Conservation (phyloP, 176 grass and related monocot species). For the Raddia distichophylla region DNA sequence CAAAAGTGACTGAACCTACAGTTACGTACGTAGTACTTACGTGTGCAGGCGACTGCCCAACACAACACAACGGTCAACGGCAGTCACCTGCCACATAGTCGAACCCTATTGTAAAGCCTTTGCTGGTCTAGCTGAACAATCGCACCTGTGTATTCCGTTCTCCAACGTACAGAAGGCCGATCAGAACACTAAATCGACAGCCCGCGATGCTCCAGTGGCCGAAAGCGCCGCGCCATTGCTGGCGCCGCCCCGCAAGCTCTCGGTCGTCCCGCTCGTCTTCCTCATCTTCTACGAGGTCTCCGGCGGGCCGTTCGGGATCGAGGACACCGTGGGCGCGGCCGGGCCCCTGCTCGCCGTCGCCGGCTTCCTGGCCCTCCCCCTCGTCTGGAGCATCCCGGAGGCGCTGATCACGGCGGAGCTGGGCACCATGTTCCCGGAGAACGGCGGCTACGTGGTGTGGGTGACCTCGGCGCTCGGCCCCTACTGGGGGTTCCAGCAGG, state of each 20-base stretch:
- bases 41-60: no score
- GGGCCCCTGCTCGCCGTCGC: no score
- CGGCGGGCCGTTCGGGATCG: background rate
- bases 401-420: no score
- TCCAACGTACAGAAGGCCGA: constrained; percentile 47
- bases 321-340: background rate
- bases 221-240: constrained; percentile 26
- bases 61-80: no score
- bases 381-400: background rate
- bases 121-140: background rate
- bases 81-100: no score
- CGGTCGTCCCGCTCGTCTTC: background rate
- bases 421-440: background rate
- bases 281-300: background rate
- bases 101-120: background rate
- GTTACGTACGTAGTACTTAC: no score
- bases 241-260: constrained; percentile 12
- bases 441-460: background rate
- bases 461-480: background rate
- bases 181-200: constrained; percentile 9
- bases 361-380: background rate
- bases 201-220: constrained; percentile 32
- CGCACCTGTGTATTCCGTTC: background rate
- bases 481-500: background rate
- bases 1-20: no score